Base-by-base conservation (phyloP, 1,139 yeast species). In the Cylindricascospora bacillispora region DNA sequence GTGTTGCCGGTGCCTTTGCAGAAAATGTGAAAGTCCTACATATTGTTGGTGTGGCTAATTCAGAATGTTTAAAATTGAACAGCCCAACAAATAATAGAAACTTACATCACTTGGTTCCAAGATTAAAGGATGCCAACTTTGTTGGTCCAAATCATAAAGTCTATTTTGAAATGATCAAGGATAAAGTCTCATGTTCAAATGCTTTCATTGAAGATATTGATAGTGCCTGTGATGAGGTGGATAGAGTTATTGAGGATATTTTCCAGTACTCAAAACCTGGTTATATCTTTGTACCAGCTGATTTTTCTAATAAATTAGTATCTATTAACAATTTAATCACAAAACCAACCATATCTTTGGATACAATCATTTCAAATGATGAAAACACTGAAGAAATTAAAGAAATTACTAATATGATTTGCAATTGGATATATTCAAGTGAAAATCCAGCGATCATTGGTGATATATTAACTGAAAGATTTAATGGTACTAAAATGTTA, bases 51-150 rank as follows among this genome's bases (percentile, higher is more conserved):
- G 65, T 70, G 5, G 73, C 77, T 5, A 63, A 73, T 10, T 35
- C 48, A 26, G 58, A 65, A 3, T 37, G 32, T 20, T 63, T 81
- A 3, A 22, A 44, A 18, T 49, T 37, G 13, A 33, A 39, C 11
- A 34, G 38, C 11, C 43, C 50, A 5, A 49, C 42, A 27, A 66
- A 68, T 12, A 77, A 73, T 48, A 68, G 69, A 46, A 61, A 67
- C 35, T 64, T 77, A 35, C 95, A 85, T 53, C 95, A 85, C 52
- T 64, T 80, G 41, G 64, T 79, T 15, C 85, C 83, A 24, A 50
- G 54, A 17, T 60, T 67, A 24, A 57, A 66, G 30, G 62, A 72
- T 71, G 57, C 71, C 20, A 61, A 60, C 7, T 65, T 59, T 35
- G 54, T 58, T 27, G 44, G 45, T 7, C 68, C 74, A 32, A 71